Evolutionary conservation across 176 grass and related monocot species (phyloP), one percentile per base, ranked within the genome.

Genomic region (Pontederia crassipes): DNA sequence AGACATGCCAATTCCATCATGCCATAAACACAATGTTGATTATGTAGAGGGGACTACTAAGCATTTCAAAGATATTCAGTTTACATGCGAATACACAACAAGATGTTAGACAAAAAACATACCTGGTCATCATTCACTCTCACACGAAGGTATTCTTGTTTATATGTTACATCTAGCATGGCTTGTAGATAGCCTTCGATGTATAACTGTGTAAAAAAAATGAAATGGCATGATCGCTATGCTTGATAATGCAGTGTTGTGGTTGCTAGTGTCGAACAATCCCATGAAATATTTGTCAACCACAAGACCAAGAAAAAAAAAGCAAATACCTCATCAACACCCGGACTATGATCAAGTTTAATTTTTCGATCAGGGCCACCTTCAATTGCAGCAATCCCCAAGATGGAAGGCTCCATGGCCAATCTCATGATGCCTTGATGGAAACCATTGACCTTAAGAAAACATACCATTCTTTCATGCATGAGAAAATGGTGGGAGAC

Each of bases 141-240:
- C 65, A 93, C 84, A 70, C 83, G 83, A 50, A 93, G 83, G 72
- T 83, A 93, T 72, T 93, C 88, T 70, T 87, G 80, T 69, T 84
- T 93, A 62, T 84, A 92, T 53, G 83, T 75, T 48, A 93, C 83
- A 66, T 93, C 88, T 68, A 93, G 57, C 83, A 87, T 81, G 48
- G 83, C 88, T 53, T 93, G 88, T 54, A 93, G 69, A 76, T 93
- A 93, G 8, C 88, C 88, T 84, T 93, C 88, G 9, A 93, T 81
- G 60, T 93, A 93, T 17, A 93, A 63, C 88, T 93, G 79, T 64
- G 75, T 53, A 45, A 61, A 58, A 13, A 17, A 26, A 71, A 17
- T 70, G 0, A 17, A n/a, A 0, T 20, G 50, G 48, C 52, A 8
- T 70, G 15, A 52, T 45, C 64, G 27, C 27, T 48, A 29, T 65